A percentile compares a stretch with the other conserved stretches of the same genome.
phyloP scores from a whole-genome alignment of 352 stramenopile genomes.

The Pythium vanterpoolii region DNA sequence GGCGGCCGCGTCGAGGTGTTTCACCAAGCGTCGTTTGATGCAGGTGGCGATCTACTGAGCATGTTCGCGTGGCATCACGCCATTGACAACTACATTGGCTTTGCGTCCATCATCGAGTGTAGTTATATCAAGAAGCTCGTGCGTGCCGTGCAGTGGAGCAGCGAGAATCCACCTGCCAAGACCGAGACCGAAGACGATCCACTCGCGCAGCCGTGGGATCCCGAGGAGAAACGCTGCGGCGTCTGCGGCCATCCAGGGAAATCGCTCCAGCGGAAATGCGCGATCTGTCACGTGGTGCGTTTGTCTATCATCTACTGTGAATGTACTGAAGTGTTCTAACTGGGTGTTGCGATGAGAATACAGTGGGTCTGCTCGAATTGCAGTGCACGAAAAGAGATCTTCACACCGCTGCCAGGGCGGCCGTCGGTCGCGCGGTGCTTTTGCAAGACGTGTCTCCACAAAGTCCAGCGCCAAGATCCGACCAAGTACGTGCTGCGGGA shows the following conservation, averaged over 20 bases:
- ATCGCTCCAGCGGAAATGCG: conserved; percentile 39
- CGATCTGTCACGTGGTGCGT: conserved; percentile 40
- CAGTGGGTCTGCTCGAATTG: conserved; percentile 40
- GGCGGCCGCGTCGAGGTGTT: conserved; percentile 59
- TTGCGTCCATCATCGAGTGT: conserved; percentile 41
- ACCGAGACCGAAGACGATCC: conserved; percentile 7
- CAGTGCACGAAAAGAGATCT: conserved; percentile 46
- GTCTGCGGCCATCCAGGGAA: conserved; percentile 38
- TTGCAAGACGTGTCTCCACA: conserved; percentile 52
- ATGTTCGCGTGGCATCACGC: conserved; percentile 44
- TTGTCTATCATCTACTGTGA: too few species aligned
- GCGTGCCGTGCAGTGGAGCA: conserved; percentile 34
- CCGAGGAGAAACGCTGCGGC: conserved; percentile 44
- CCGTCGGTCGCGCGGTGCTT: conserved; percentile 43
- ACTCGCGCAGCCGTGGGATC: conserved; percentile 28
- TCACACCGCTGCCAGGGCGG: conserved; percentile 22
- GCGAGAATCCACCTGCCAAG: conserved; percentile 19
- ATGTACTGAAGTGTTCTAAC: not conserved
- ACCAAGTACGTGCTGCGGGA: conserved; percentile 44
- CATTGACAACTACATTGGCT: conserved; percentile 38
- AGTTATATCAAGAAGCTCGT: conserved; percentile 61
- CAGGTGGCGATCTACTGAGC: conserved; percentile 40
- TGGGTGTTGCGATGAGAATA: not conserved
- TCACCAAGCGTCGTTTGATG: conserved; percentile 56
- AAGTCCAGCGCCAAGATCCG: conserved; percentile 49